Base-by-base conservation (phyloP, 176 grass and related monocot species). In the Paspalum vaginatum region DNA sequence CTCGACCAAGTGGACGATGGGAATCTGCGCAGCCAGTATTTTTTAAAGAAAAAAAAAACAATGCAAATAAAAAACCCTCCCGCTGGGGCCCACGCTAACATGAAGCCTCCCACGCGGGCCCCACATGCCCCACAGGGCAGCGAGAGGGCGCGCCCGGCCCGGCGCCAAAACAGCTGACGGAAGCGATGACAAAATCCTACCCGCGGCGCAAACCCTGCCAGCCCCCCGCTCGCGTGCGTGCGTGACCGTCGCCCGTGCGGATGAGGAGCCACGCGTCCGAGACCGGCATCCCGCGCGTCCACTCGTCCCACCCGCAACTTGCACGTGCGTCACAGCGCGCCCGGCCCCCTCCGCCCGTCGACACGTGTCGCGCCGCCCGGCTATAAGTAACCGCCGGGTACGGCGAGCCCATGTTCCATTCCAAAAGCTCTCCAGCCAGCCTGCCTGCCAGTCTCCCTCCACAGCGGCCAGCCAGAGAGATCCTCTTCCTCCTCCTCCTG, bases 141-240 rank as follows among this genome's bases (percentile, higher is more conserved):
- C 0, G 18, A 55, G 6, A 6, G 50, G 1, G 25, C 17, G 0
- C 6, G 9, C 55, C 18, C 5, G 58, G 14, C 44, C 32, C 26
- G 10, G 32, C 2, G 63, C 73, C 85, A 88, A 69, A 95, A 67
- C 57, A 15, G 85, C 61, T 90, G 87, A 92, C 90, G 93, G 45
- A 57, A 87, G 53, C 21, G 49, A 80, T 92, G 90, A 95, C 87
- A 58, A 85, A 79, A 83, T 84, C 38, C 2, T n/a, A n/a, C n/a
- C n/a, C n/a, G n/a, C n/a, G n/a, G n/a, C n/a, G n/a, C n/a, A n/a
- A n/a, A n/a, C n/a, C n/a, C n/a, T n/a, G n/a, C n/a, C n/a, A n/a
- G n/a, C n/a, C n/a, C n/a, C n/a, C n/a, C n/a, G n/a, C n/a, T n/a
- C n/a, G n/a, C n/a, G n/a, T n/a, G n/a, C n/a, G n/a, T n/a, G n/a